Percentiles rank a stretch among this genome's conserved stretches.
Conservation (phyloP, 2,329 filamentous ascomycete genomes). For the Hypomyces rosellus region DNA sequence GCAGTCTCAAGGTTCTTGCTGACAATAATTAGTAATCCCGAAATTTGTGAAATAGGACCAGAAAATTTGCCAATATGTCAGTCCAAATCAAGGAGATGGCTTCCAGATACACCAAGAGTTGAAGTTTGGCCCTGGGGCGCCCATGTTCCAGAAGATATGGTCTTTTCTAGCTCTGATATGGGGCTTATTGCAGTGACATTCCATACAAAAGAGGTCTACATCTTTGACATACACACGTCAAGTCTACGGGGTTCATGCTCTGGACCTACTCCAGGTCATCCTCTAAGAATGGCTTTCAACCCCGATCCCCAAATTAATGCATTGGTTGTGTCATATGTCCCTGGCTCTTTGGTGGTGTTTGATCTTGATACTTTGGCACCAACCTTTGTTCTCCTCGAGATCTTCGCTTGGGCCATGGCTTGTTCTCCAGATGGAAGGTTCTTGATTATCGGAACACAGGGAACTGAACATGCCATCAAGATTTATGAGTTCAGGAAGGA, state of each 20-base stretch:
- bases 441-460: neutral
- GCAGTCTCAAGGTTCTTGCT: neutral
- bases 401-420: neutral
- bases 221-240: neutral
- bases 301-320: neutral
- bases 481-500: constrained; percentile 1
- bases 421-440: constrained; percentile 4
- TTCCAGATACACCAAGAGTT: neutral
- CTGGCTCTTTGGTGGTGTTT: constrained; percentile 1
- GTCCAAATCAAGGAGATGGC: neutral
- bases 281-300: neutral
- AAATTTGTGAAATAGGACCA: no score
- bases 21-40: no score
- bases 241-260: neutral
- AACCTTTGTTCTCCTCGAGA: neutral
- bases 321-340: neutral
- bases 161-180: neutral
- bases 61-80: no score
- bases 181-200: neutral
- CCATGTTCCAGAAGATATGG: neutral
- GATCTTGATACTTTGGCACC: neutral
- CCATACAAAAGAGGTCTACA: neutral
- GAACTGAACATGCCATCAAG: neutral
- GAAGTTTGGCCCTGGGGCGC: neutral
- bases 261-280: neutral